Evolutionary conservation across 192 early-diverging fungal genomes (phyloP), one percentile per base, ranked within the genome.

Genomic region (Ramicandelaber brevisporus): DNA sequence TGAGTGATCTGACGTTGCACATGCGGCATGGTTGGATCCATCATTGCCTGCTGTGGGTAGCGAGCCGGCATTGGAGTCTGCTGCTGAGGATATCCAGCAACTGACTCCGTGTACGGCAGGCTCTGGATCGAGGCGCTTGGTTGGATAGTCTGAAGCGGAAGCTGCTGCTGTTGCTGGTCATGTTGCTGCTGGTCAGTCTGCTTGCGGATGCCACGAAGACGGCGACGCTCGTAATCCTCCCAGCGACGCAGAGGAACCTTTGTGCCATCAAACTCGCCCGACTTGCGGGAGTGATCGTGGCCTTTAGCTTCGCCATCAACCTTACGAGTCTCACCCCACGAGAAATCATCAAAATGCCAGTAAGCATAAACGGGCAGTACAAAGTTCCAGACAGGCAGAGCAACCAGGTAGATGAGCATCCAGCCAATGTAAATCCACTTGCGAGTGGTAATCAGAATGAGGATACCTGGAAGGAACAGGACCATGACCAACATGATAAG

Each of bases 321-420:
- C 40, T 69, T 73, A 29, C 75, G 65, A 15, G 75, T 79, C 34
- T 75, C 68, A 17, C 75, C 78, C 75, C 78, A 84, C n/a, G 68
- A 73, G 29, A 88, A 88, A 37, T 88, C 83, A 48, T 82, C 78
- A 56, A 86, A 86, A 51, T 86, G 73, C 81, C 82, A 87, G 60
- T 76, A 87, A n/a, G 83, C 75, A 46, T 95, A 95, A 2, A 71
- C 35, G 0, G 89, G 89, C 21, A 95, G 56, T 23, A 95, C 50
- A 19, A 95, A 69, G 44, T 95, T 87, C 89, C 89, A 95, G 18
- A 95, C 50, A 11, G 89, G 89, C 20, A 95, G 58, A 6, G 83
- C 75, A 15, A 68, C 40, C 19, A 78, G 47, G 31, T 73, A 72
- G 6, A 92, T 48, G 25, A 80, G 30, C 78, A 95, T 87, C 89